Conservation (phyloP, 306 rosid genomes). For the Cicer arietinum region DNA sequence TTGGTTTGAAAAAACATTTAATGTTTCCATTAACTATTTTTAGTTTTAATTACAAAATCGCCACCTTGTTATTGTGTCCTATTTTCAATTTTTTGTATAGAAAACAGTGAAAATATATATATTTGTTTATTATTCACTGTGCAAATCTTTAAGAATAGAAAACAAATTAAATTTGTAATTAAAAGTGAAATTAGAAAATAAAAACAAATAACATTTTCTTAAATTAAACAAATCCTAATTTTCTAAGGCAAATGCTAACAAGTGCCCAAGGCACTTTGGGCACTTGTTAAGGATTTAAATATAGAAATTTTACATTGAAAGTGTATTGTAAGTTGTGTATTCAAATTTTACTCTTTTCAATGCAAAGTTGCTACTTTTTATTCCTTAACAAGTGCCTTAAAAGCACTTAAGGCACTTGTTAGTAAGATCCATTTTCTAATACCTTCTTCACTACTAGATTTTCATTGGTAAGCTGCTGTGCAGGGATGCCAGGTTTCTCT, state of each 20-base stretch:
- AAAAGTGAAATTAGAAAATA: background rate
- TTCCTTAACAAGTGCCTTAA: no score
- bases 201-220: background rate
- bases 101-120: background rate
- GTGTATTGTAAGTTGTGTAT: no score
- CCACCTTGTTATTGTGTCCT: background rate
- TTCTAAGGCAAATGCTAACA: no score
- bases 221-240: background rate
- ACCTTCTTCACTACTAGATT: constrained; percentile 74
- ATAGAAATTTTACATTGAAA: no score
- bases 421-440: background rate
- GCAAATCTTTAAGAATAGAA: background rate
- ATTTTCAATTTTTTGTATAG: background rate
- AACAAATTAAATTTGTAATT: background rate
- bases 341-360: no score
- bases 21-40: background rate
- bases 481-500: constrained; percentile 50
- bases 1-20: background rate
- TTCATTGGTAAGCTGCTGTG: constrained; percentile 57
- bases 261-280: no score
- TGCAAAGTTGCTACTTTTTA: no score
- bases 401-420: no score
- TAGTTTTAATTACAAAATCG: background rate
- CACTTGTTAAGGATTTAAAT: no score
- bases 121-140: background rate